Conservation (phyloP, 2,329 filamentous ascomycete species). For the Intubia oerlemansii region DNA sequence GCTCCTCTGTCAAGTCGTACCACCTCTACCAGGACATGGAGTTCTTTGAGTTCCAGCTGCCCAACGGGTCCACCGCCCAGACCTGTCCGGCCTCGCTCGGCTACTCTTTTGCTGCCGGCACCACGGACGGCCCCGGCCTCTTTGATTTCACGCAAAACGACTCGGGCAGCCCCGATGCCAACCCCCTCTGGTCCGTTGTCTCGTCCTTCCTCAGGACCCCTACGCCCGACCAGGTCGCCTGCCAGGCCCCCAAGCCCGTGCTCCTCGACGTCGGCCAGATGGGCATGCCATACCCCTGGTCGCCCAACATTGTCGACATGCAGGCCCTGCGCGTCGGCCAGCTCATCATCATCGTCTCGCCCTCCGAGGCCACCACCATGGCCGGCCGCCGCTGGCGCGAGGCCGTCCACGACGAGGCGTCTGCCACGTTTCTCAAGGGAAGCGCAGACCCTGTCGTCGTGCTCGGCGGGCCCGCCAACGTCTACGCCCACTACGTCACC, state of each 20-base stretch:
- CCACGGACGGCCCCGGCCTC: conserved; percentile 71
- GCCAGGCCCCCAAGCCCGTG: conserved; percentile 65
- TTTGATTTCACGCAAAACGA: conserved; percentile 86
- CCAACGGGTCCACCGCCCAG: conserved; percentile 43
- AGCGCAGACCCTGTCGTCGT: conserved; percentile 47
- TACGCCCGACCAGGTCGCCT: conserved; percentile 43
- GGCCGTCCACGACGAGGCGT: conserved; percentile 35
- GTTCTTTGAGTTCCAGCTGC: conserved; percentile 48
- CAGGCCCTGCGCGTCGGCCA: conserved; percentile 70
- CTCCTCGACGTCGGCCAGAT: conserved; percentile 72
- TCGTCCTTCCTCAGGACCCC: conserved; percentile 50
- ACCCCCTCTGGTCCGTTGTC: conserved; percentile 60
- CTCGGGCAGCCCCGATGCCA: conserved; percentile 43
- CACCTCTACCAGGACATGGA: conserved; percentile 75
- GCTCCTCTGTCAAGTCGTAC: conserved; percentile 53
- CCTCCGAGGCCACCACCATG: conserved; percentile 84
- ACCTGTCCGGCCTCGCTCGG: conserved; percentile 80
- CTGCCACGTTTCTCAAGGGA: conserved; percentile 16
- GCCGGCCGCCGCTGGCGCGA: conserved; percentile 67
- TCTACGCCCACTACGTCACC: conserved; percentile 65
- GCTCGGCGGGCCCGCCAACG: conserved; percentile 75
- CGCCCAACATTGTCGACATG: conserved; percentile 73
- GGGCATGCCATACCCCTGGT: conserved; percentile 57
- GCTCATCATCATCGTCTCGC: conserved; percentile 64
- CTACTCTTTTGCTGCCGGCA: conserved; percentile 84